Base-by-base conservation (phyloP, 768 basidiomycete species). In the Hebeloma cylindrosporum region DNA sequence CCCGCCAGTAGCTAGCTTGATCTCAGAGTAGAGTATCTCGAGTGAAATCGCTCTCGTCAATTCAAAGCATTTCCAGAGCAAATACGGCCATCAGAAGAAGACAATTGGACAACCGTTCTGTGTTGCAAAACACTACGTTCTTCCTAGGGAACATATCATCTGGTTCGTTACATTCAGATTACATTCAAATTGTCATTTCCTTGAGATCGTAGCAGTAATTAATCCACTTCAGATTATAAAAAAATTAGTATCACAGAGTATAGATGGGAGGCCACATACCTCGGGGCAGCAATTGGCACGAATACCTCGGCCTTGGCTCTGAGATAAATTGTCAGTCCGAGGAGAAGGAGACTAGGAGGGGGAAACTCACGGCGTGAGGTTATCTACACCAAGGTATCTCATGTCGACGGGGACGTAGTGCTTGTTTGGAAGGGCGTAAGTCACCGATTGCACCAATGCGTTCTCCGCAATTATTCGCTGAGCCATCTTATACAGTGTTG, bases 321-420 rank as follows among this genome's bases (percentile, higher is more conserved):
- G 69, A 39, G 34, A 20, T 1, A 2, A 31, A 40, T 25, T n/a
- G 65, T 18, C 14, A 10, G 16, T 10, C 13, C 14, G 51, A 29
- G 26, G 6, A 33, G 33, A 38, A 50, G 11, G 27, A 40, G 18
- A 36, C 40, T 16, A 5, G 14, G 48, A 30, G 14, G 28, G 7
- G 14, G 18, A 13, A 22, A 63, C 64, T 68, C 59, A 85, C 83
- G 83, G 82, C 2, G 79, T 80, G 28, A 76, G 52, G 58, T 91
- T 90, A 54, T 88, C 85, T 7, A 86, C 60, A 2, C 79, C 80
- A 32, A 86, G 67, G 48, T 88, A 89, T 41, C 65, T 66, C 82
- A 92, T 85, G 62, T 89, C 81, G 35, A 93, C 89, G 0, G 89
- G 88, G 54, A 96, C 79, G 63, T 95, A 97, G 60, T 96, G 94